Evolutionary conservation across 2,329 filamentous ascomycete species (phyloP).

Genomic region (Fusarium humuli): DNA sequence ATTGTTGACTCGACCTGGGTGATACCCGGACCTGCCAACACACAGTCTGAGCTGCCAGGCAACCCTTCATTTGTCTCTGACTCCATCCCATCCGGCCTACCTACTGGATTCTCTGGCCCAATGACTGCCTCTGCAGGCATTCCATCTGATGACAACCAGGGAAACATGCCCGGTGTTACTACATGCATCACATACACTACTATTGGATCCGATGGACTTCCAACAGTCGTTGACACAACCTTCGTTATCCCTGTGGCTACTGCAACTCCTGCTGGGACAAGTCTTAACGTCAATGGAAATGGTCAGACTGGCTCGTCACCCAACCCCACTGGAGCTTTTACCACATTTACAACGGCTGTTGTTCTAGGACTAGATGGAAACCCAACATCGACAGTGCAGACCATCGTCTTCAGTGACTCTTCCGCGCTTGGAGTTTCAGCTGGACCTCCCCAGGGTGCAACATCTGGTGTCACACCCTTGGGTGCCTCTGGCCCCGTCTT

Average conservation of each 20-base stretch:
- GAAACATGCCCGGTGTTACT: conserved; percentile 25
- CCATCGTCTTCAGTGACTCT: conserved; percentile 47
- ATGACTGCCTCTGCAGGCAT: conserved; percentile 25
- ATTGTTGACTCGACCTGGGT: conserved; percentile 51
- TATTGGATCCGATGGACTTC: conserved; percentile 46
- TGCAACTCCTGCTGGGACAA: conserved; percentile 36
- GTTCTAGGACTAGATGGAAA: conserved; percentile 50
- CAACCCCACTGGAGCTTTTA: conserved; percentile 33
- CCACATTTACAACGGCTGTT: conserved; percentile 49
- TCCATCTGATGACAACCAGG: conserved; percentile 10
- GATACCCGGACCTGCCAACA: conserved; percentile 39
- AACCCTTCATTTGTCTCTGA: conserved; percentile 41
- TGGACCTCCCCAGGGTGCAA: conserved; percentile 27
- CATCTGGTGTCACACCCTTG: conserved; percentile 29
- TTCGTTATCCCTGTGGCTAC: conserved; percentile 44
- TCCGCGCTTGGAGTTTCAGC: conserved; percentile 36
- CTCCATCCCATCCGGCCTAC: conserved; percentile 35
- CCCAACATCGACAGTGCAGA: conserved; percentile 49
- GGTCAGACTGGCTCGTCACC: conserved; percentile 23
- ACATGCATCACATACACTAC: conserved; percentile 50
- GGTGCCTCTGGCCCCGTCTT: conserved; percentile 30
- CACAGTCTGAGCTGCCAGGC: conserved; percentile 33
- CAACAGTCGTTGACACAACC: conserved; percentile 50
- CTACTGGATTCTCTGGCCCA: conserved; percentile 42
- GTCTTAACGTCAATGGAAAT: conserved; percentile 23